Evolutionary conservation across 176 grass and related monocot species (phyloP), one percentile per base, ranked within the genome.

Genomic region (Typha latifolia): DNA sequence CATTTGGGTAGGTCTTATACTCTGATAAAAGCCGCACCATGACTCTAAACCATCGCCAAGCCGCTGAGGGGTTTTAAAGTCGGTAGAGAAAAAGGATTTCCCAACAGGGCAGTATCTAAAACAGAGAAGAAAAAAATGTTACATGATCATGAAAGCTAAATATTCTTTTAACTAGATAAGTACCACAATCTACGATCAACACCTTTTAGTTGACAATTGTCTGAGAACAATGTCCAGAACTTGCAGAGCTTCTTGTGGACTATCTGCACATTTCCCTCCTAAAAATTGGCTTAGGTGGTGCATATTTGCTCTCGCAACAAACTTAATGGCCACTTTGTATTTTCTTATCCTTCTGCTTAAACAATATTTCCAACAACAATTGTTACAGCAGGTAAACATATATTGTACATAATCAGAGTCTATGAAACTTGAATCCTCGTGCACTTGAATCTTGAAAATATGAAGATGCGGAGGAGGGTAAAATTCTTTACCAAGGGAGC

Each of bases 1-100:
- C 63, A 79, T 74, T 23, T 91, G 87, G 5, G 92, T 91, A 3
- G 74, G 87, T 11, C 82, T 71, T 15, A 91, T 76, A 47, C 87
- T 96, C 67, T 96, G 87, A 31, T 96, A 88, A 62, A 91, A 96
- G 49, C 87, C 91, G 2, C 51, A 76, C 91, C 84, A 96, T 26
- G 53, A 75, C 20, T 77, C 21, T 2, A 80, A 49, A 23, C 87
- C 91, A 31, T 31, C n/a, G 13, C 74, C 71, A 0, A 88, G 71
- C 11, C 57, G 4, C 3, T 2, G 59, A 19, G 51, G 49, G 0
- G 1, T 18, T 12, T n/a, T 14, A 18, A 83, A 24, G n/a, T 15
- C 14, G 6, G 34, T 55, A 14, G 91, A 96, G 71, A 86, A 96
- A 71, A 91, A 91, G 7, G 87, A 96, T 23, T 77, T 78, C 15